These are phyloP conservation scores for Russula brevipes DNA, from an alignment of 768 basidiomycete species.

Conservation along the genomic window DNA sequence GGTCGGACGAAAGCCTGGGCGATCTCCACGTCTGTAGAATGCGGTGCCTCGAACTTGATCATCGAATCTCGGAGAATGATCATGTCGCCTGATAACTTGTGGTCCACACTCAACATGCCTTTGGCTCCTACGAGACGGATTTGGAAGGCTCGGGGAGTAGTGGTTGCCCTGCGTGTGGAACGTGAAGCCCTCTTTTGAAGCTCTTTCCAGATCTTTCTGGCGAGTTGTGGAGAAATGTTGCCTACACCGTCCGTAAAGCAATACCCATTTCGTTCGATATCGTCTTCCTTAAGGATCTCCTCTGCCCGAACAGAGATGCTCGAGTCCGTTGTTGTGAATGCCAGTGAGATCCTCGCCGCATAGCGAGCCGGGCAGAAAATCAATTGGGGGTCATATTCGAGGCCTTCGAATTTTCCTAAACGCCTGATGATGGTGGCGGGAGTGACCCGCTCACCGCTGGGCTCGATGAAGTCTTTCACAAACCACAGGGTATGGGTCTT, in stretches of 20 bases:
- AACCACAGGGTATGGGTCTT: slow-evolving; percentile 59
- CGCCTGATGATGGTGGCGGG: slow-evolving; percentile 49
- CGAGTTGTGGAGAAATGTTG: slow-evolving; percentile 51
- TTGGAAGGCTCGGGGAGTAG: slow-evolving; percentile 50
- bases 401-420: slow-evolving; percentile 50
- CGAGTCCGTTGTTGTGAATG: slow-evolving; percentile 69
- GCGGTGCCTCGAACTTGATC: slow-evolving; percentile 58
- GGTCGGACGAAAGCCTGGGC: slow-evolving; percentile 60
- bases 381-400: slow-evolving; percentile 42
- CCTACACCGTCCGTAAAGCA: slow-evolving; percentile 72
- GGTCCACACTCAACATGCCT: slow-evolving; percentile 59
- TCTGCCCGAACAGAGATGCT: slow-evolving; percentile 42
- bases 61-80: slow-evolving; percentile 55
- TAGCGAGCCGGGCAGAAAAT: slow-evolving; percentile 64
- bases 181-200: slow-evolving; percentile 38
- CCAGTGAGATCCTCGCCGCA: slow-evolving; percentile 66
- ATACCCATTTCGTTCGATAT: slow-evolving; percentile 42
- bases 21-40: slow-evolving; percentile 51
- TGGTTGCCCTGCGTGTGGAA: slow-evolving; percentile 31
- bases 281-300: slow-evolving; percentile 39
- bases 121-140: slow-evolving; percentile 61
- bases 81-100: slow-evolving; percentile 43
- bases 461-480: slow-evolving; percentile 48
- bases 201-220: slow-evolving; percentile 43
- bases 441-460: slow-evolving; percentile 29